phyloP scores from a whole-genome alignment of 495 filamentous ascomycete genomes.

The Trichocladium antarcticum region DNA sequence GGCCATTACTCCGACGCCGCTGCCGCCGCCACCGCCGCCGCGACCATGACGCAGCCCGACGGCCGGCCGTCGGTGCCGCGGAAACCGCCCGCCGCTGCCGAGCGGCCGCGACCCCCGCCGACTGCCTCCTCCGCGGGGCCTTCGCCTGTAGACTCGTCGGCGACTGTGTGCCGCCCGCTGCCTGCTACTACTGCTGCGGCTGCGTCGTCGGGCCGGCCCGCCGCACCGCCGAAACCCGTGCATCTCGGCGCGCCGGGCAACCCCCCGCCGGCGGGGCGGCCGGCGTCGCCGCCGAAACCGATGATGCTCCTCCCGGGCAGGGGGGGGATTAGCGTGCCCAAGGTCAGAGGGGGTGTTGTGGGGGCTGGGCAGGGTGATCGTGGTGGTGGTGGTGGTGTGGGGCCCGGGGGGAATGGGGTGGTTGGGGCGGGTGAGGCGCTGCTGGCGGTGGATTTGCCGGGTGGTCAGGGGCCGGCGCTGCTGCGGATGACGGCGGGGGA shows the following conservation, averaged over 20 bases:
- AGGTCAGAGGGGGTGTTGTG: constrained; percentile 5
- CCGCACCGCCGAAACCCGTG: constrained; percentile 41
- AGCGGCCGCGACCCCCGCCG: too few relatives aligned
- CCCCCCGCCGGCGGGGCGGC: neutral
- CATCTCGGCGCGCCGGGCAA: constrained; percentile 33
- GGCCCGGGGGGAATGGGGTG: neutral
- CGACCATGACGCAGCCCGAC: constrained; percentile 6
- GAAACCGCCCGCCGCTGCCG: constrained; percentile 21
- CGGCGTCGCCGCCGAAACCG: constrained; percentile 30
- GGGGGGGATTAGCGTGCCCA: constrained; percentile 5
- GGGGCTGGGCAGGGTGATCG: neutral
- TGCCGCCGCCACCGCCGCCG: constrained; percentile 13
- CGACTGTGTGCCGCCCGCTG: neutral
- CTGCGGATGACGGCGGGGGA: constrained; percentile 38
- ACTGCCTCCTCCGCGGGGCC: neutral
- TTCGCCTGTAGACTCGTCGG: neutral
- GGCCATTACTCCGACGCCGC: constrained; percentile 63
- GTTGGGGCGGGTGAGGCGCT: constrained; percentile 20
- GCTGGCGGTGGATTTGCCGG: constrained; percentile 32
- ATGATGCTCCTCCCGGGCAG: neutral
- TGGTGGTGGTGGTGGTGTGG: constrained; percentile 30
- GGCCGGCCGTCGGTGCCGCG: constrained; percentile 21
- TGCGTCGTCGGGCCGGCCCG: constrained; percentile 18
- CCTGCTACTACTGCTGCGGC: neutral
- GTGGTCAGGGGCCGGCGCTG: constrained; percentile 26